Percentiles rank a stretch among this genome's conserved stretches.
These are phyloP conservation scores for Mucor plumbeus DNA, from an alignment of 371 early-diverging fungal genomes.

Conservation along the genomic window DNA sequence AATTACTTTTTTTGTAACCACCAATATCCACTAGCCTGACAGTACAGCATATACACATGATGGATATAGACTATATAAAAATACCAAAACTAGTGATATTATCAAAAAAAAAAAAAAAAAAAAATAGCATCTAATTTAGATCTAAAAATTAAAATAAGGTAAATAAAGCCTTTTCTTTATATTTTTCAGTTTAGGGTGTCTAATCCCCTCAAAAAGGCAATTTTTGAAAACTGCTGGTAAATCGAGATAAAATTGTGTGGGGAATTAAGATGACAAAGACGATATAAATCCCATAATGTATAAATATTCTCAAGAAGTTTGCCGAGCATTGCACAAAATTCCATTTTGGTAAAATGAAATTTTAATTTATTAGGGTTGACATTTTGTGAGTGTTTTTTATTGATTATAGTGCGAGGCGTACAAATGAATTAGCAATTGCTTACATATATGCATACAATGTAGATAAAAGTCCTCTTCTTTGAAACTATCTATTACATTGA, in stretches of 20 bases:
- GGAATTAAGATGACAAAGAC: conserved; percentile 20
- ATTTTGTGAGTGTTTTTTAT: neutral
- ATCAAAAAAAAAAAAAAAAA: too few species aligned
- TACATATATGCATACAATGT: neutral
- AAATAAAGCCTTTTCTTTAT: too few species aligned
- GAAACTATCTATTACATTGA: neutral
- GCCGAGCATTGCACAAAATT: conserved; percentile 5
- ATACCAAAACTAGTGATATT: too few species aligned
- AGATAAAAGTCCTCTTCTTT: neutral
- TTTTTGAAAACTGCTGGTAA: neutral
- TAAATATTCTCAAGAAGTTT: neutral
- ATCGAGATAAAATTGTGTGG: conserved; percentile 6
- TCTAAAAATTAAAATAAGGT: too few species aligned
- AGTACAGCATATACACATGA: too few species aligned
- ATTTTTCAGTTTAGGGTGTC: too few species aligned
- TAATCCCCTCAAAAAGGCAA: too few species aligned
- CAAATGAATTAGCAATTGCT: neutral
- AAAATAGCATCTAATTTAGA: too few species aligned
- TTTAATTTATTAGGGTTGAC: neutral
- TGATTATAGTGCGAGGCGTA: neutral
- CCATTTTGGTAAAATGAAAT: neutral
- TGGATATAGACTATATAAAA: too few species aligned
- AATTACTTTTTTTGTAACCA: too few species aligned
- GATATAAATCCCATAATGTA: neutral
- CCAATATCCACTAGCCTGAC: too few species aligned